phyloP scores from a whole-genome alignment of 345 rosid species.

The Pseudoturritis turrita region DNA sequence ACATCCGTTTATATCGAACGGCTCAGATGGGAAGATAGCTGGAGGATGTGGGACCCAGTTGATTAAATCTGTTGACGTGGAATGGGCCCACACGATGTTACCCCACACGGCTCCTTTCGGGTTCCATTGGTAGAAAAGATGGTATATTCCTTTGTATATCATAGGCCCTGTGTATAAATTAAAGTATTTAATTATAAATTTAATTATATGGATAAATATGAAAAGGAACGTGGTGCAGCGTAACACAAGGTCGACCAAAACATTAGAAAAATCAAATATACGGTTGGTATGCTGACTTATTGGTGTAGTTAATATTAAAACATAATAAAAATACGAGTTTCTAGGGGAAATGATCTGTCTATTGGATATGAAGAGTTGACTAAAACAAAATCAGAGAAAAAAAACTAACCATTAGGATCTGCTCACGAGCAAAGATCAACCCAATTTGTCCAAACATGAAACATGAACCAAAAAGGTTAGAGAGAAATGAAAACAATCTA shows the following conservation, averaged over 20 bases:
- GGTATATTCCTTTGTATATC: conserved; percentile 72
- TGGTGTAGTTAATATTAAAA: neutral
- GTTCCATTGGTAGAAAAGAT: conserved; percentile 70
- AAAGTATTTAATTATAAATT: neutral
- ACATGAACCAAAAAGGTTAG: conserved; percentile 11
- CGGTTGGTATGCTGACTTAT: conserved; percentile 16
- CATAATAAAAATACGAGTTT: neutral
- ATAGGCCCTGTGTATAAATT: conserved; percentile 49
- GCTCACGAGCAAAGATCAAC: conserved; percentile 14
- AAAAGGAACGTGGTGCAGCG: conserved; percentile 19
- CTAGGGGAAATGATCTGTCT: conserved; percentile 23
- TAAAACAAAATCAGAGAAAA: neutral
- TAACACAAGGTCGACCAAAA: conserved; percentile 8
- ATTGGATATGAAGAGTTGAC: conserved; percentile 32
- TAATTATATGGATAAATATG: neutral
- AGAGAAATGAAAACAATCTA: neutral
- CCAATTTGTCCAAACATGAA: conserved; percentile 13
- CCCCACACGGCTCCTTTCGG: conserved; percentile 72
- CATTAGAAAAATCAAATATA: conserved; percentile 15
- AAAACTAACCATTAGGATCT: conserved; percentile 77
- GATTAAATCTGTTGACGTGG: conserved; percentile 65
- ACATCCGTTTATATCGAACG: conserved; percentile 52
- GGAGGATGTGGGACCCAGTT: conserved; percentile 60
- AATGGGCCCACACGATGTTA: conserved; percentile 80
- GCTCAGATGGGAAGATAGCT: conserved; percentile 55